Evolutionary conservation across 352 stramenopile species (phyloP), one percentile per base, ranked within the genome.

Genomic region (Peronospora farinosa): DNA sequence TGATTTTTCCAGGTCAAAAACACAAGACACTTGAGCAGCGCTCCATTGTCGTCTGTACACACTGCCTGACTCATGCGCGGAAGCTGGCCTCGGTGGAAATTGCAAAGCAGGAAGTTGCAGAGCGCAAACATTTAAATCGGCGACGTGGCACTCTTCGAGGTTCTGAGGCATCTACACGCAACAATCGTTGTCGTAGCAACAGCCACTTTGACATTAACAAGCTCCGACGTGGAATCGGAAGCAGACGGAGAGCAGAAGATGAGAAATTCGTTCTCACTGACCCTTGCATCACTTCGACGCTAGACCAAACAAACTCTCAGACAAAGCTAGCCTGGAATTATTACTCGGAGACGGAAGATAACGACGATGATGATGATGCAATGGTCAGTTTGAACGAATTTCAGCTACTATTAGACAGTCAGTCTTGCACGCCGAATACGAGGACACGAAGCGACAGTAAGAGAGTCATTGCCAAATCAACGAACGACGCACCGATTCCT

Each of bases 1-100:
- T 76, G 53, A 65, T 57, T 49, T 69, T 71, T 38, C 54, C 47
- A 0, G 56, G 63, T 6, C 51, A 38, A 46, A 33, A 48, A 35
- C 45, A 60, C 45, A 72, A 72, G 47, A 44, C 57, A 12, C 21
- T 76, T 9, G 62, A 72, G 15, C 52, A 67, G 13, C 65, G 63
- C 21, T 53, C 58, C 3, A 51, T 68, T 36, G 35, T 53, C 11
- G 43, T 73, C 32, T 76, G 67, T 33, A 62, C 67, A 28, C 52
- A 65, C 13, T 76, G 67, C 31, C 47, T 76, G n/a, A 59, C 60
- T 2, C 49, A 57, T 21, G 67, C 56, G 16, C 42, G 52, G 10
- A 57, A 68, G 28, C 41, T 72, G 39, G 36, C 59, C 25, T 65
- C 67, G 9, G 27, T 66, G 36, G 60, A 71, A 10, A 59, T 76